Conservation (phyloP, 768 basidiomycete species). For the Lactarius hatsudake region DNA sequence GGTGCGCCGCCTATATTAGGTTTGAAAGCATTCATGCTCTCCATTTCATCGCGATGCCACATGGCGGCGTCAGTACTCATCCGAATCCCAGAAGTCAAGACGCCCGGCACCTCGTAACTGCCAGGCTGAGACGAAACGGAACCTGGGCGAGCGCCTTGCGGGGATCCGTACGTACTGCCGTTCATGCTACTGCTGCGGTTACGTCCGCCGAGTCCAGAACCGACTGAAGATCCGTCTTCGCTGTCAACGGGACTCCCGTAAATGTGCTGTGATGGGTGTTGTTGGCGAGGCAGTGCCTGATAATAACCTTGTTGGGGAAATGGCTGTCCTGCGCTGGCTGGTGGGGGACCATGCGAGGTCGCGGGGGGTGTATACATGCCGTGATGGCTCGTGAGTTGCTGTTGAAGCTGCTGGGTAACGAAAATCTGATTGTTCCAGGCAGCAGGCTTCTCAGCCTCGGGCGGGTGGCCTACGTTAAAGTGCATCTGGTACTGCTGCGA, state of each 20-base stretch:
- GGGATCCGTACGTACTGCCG: constrained; percentile 36
- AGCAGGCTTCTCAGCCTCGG: constrained; percentile 32
- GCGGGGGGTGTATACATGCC: constrained; percentile 23
- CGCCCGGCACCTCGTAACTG: constrained; percentile 38
- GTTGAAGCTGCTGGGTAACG: constrained; percentile 24
- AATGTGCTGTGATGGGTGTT: constrained; percentile 30
- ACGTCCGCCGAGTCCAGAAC: constrained; percentile 35
- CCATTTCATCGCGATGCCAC: constrained; percentile 33
- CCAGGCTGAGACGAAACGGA: constrained; percentile 32
- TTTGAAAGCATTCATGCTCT: constrained; percentile 37
- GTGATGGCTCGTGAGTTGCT: constrained; percentile 20
- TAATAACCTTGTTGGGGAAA: constrained; percentile 30
- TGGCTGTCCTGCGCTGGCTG: constrained; percentile 20
- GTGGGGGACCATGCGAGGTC: constrained; percentile 17
- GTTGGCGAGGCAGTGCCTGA: constrained; percentile 35
- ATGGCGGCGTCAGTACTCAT: constrained; percentile 32
- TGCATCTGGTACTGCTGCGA: constrained; percentile 34
- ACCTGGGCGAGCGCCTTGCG: constrained; percentile 29
- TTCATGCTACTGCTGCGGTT: constrained; percentile 41
- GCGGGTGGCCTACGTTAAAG: constrained; percentile 19
- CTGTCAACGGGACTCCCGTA: constrained; percentile 37
- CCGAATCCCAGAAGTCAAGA: constrained; percentile 25
- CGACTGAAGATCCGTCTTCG: constrained; percentile 41
- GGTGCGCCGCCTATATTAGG: constrained; percentile 35
- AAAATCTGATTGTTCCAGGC: constrained; percentile 32